Base-by-base conservation (phyloP, 371 early-diverging fungal species). In the Mortierella sp. region DNA sequence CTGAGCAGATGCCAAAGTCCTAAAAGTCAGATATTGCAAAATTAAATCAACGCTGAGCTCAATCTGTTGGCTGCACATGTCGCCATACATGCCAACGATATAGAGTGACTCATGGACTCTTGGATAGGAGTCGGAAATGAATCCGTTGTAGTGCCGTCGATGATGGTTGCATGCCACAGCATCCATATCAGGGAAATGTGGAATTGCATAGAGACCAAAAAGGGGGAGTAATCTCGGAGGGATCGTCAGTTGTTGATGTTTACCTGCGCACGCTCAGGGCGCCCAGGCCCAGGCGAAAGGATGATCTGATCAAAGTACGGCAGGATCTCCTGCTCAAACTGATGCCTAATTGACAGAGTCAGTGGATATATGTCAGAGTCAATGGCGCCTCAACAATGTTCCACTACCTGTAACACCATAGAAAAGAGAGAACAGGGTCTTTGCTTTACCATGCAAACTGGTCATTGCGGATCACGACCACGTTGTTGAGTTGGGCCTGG, bases 261-360 rank as follows among this genome's bases (percentile, higher is more conserved):
- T n/a, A 70, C 78, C 31, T 54, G 70, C 1, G 42, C 19, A 27
- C 75, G 78, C 37, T 61, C 66, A n/a, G 93, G 92, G 46, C 83
- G 82, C 26, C 97, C 96, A 6, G 97, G 97, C 0, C 99, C 99
- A 1, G 99, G 97, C 0, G 97, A 96, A 21, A 98, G 90, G 37
- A 98, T 87, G 19, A 97, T 78, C 73, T 89, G 90, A 75, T 98
- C 95, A 72, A 97, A 89, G 62, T 89, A 72, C 2, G 95, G 95
- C n/a, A 95, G 73, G 2, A 97, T 82, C 5, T 72, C 47, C 19
- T 79, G 66, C 19, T 79, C 66, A 57, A 93, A 83, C 9, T 82
- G 65, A 12, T 73, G 61, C 93, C 92, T 91, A 67, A 7, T 48
- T 21, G 7, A 34, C 37, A 34, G 37, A 11, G 7, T 1, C 37